Percentiles rank a stretch among this genome's conserved stretches.
These are phyloP conservation scores for Diophrys appendiculata DNA, from an alignment of 73 alveolate species.

Conservation along the genomic window DNA sequence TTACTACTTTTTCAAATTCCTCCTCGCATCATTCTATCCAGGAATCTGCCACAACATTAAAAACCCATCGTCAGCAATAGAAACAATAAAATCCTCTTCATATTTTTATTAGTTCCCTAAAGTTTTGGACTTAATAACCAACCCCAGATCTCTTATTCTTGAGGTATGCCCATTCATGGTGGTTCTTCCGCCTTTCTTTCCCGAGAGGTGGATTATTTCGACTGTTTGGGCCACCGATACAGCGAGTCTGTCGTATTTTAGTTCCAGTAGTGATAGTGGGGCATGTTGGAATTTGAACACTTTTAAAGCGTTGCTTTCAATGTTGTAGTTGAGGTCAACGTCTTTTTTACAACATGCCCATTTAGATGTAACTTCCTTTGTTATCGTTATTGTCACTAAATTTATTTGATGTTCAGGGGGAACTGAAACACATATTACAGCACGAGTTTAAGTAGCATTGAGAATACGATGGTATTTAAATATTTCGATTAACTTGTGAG, in stretches of 20 bases:
- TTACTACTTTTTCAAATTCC: not conserved
- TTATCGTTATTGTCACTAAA: not conserved
- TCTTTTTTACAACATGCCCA: not conserved
- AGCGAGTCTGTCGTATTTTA: not conserved
- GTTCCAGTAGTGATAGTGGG: not conserved
- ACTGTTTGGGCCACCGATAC: not conserved
- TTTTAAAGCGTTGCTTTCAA: not conserved
- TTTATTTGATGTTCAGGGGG: not conserved
- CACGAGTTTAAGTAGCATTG: not conserved
- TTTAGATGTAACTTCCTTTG: not conserved
- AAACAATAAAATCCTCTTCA: not conserved
- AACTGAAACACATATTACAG: not conserved
- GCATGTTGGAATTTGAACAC: not conserved
- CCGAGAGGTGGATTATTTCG: not conserved
- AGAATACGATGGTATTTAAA: not conserved
- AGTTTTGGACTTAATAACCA: not conserved
- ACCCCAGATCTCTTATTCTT: not conserved
- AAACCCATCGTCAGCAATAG: not conserved
- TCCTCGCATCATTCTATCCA: not conserved
- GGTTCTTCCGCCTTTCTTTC: not conserved
- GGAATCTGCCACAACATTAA: not conserved
- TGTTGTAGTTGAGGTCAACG: not conserved
- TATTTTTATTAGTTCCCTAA: not conserved
- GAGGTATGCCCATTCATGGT: not conserved
- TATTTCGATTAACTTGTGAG: not conserved